A percentile compares a stretch with the other conserved stretches of the same genome.
Conservation (phyloP, 169 alveolate genomes). For the Plasmodium coatneyi region DNA sequence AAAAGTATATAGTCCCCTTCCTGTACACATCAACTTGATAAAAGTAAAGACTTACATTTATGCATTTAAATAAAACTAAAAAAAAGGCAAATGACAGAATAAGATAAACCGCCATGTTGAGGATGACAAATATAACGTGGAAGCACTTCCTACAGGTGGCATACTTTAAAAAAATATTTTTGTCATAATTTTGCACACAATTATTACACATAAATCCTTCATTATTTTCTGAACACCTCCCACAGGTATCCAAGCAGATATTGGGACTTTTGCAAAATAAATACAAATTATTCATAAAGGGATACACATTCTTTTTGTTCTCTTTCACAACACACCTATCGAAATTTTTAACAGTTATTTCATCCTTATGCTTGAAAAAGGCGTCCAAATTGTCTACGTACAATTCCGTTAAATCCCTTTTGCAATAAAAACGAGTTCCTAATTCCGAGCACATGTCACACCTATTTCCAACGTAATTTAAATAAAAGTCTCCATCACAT, state of each 20-base stretch:
- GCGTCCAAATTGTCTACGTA: slow-evolving; percentile 35
- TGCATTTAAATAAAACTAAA: slow-evolving; percentile 17
- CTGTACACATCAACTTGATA: slow-evolving; percentile 35
- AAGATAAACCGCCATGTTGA: slow-evolving; percentile 9
- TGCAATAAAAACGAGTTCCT: slow-evolving; percentile 30
- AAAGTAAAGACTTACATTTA: slow-evolving; percentile 71
- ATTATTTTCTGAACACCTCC: slow-evolving; percentile 37
- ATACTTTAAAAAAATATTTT: slow-evolving; percentile 72
- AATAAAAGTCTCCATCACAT: slow-evolving; percentile 44
- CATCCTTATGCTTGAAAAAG: slow-evolving; percentile 29
- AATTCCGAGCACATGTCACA: slow-evolving; percentile 58
- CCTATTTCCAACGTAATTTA: slow-evolving; percentile 55
- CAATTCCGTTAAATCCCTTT: slow-evolving; percentile 27
- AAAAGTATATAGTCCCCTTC: slow-evolving; percentile 53
- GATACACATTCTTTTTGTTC: slow-evolving; percentile 53
- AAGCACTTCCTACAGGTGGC: slow-evolving; percentile 48
- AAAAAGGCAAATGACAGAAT: slow-evolving; percentile 32
- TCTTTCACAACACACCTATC: slow-evolving; percentile 38
- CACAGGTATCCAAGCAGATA: slow-evolving; percentile 70
- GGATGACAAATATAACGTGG: slow-evolving; percentile 11
- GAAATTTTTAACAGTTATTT: slow-evolving; percentile 15
- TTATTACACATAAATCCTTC: slow-evolving; percentile 70
- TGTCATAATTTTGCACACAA: slow-evolving; percentile 58
- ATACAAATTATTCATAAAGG: slow-evolving; percentile 64
- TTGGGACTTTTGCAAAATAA: slow-evolving; percentile 43